Base-by-base conservation (phyloP, 257 asterid species). In the Mitragyna speciosa region DNA sequence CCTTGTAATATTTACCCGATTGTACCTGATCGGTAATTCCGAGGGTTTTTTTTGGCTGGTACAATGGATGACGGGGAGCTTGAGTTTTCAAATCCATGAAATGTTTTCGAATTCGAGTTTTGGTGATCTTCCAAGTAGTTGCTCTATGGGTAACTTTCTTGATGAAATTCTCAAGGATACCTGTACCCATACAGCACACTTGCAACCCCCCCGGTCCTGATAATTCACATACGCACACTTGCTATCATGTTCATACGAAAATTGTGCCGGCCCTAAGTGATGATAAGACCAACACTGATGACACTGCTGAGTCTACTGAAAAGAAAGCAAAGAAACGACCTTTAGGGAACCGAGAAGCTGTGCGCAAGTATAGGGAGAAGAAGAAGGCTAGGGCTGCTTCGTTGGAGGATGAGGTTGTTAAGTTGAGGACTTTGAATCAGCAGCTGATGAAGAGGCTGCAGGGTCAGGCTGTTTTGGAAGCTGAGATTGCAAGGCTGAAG, bases 171-270 rank as follows among this genome's bases (percentile, higher is more conserved):
- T 88, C 78, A 86, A 81, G 76, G 89, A 88, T 86, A 74, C 83
- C 17, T 88, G 91, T 75, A 92, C 99, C 41, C 99, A 95, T 83
- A 91, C 99, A n/a, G 66, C 99, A 95, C 78, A 97, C 99, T 78
- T 95, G 99, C 86, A 91, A 90, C 86, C 97, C 95, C 0, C 91
- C 97, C 1, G 99, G 98, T 61, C 99, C 98, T 0, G 97, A 95
- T 85, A 88, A 88, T 77, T 88, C 91, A 17, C 91, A 88, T 51
- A 86, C 89, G 0, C 99, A 95, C 82, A 95, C 97, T 3, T 95
- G 99, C 76, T 92, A 92, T 78, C 99, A 95, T 81, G 99, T 92
- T 75, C 99, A 95, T 63, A 95, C 98, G 78, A 97, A 95, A 84
- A 90, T 93, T 20, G 84, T 92, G 87, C 94, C 98, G 14, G 85